phyloP scores from a whole-genome alignment of 345 rosid genomes.

The Pelargonium nanum region DNA sequence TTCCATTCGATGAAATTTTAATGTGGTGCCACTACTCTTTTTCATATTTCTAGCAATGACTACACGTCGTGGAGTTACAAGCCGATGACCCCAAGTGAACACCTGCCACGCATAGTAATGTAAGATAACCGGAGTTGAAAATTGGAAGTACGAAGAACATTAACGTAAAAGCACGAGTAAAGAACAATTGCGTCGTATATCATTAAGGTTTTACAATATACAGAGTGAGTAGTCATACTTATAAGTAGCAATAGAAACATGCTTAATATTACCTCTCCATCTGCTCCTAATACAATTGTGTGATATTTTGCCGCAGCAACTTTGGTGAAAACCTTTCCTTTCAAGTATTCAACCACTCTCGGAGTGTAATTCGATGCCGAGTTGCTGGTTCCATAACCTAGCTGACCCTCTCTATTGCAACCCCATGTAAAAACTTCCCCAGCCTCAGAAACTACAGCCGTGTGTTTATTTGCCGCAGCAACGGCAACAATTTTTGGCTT shows the following conservation, averaged over 20 bases:
- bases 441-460: slow-evolving; percentile 78
- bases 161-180: too few species aligned
- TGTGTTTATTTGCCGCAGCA: slow-evolving; percentile 94
- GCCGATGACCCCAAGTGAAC: slow-evolving; percentile 91
- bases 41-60: slow-evolving; percentile 55
- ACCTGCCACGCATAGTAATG: slow-evolving; percentile 35
- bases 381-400: slow-evolving; percentile 96
- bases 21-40: slow-evolving; percentile 49
- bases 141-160: too few species aligned
- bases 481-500: slow-evolving; percentile 69
- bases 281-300: slow-evolving; percentile 67
- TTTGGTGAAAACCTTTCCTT: slow-evolving; percentile 55
- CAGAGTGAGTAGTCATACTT: too few species aligned
- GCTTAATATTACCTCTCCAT: slow-evolving; percentile 96
- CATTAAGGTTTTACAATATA: too few species aligned
- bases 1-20: slow-evolving; percentile 70
- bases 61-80: slow-evolving; percentile 86
- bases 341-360: slow-evolving; percentile 83
- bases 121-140: neutral
- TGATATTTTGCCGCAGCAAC: slow-evolving; percentile 80
- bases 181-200: too few species aligned
- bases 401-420: slow-evolving; percentile 93
- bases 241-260: too few species aligned
- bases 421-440: slow-evolving; percentile 99
- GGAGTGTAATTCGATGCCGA: slow-evolving; percentile 96